Evolutionary conservation across 106 monocot genomes (phyloP).

Genomic region (Dioscorea alata): DNA sequence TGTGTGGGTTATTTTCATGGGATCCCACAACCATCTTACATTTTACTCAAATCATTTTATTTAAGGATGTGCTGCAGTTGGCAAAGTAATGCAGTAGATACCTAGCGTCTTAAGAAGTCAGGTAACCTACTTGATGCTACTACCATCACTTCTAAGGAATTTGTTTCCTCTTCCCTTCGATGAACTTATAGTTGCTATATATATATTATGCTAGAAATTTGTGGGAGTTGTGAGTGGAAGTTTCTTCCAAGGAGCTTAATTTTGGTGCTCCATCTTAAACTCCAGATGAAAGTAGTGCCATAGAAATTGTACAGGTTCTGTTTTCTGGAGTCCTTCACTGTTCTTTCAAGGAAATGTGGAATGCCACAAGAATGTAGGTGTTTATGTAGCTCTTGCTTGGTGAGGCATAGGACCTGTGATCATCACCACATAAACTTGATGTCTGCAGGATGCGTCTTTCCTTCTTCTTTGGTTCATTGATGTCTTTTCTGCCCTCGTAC

Average conservation of each 20-base stretch:
- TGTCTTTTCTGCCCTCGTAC: too few relatives aligned
- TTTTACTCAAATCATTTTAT: too few relatives aligned
- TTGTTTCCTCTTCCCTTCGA: not conserved
- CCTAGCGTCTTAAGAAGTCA: slow-evolving; percentile 4
- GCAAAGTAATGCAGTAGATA: too few relatives aligned
- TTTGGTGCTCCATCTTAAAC: slow-evolving; percentile 30
- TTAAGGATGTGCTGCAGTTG: too few relatives aligned
- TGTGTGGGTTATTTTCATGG: too few relatives aligned
- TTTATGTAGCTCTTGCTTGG: not conserved
- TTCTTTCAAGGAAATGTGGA: slow-evolving; percentile 4
- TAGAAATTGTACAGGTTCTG: slow-evolving; percentile 15
- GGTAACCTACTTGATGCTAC: not conserved
- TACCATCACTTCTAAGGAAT: too few relatives aligned
- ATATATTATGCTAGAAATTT: not conserved
- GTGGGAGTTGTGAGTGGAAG: slow-evolving; percentile 20
- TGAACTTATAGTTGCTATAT: not conserved
- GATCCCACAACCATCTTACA: too few relatives aligned
- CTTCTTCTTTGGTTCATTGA: too few relatives aligned
- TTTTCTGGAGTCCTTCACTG: slow-evolving; percentile 1
- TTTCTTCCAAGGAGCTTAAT: slow-evolving; percentile 33
- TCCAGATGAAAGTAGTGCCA: slow-evolving; percentile 2
- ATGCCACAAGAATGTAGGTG: not conserved
- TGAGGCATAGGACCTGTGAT: not conserved
- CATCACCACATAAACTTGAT: too few relatives aligned
- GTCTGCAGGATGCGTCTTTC: too few relatives aligned